phyloP scores from a whole-genome alignment of 2,329 filamentous ascomycete genomes.

The Fusarium xylarioides region DNA sequence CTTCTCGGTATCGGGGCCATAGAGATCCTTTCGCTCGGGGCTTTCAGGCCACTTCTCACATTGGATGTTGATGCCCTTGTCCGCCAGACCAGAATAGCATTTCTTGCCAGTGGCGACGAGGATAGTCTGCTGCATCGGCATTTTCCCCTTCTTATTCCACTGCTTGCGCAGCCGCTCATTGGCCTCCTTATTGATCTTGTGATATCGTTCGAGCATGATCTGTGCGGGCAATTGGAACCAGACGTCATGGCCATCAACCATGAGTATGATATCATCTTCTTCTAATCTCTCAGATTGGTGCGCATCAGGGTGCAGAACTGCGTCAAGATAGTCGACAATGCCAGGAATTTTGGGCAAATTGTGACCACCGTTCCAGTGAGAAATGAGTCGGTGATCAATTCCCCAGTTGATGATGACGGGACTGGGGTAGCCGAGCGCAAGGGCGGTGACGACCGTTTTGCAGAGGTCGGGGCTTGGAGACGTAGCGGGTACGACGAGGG shows the following conservation, averaged over 20 bases:
- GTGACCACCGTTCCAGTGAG: neutral
- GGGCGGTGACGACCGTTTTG: constrained; percentile 2
- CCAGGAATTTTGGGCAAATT: constrained; percentile 6
- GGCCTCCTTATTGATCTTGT: constrained; percentile 1
- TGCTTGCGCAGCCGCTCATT: neutral
- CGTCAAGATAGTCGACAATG: constrained; percentile 9
- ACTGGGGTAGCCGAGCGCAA: constrained; percentile 11
- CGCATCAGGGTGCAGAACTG: neutral
- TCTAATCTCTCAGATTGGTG: neutral
- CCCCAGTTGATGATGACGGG: constrained; percentile 16
- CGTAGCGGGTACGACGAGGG: constrained; percentile 1
- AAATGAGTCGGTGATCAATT: neutral
- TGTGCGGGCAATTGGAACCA: constrained; percentile 3
- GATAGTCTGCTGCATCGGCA: constrained; percentile 8
- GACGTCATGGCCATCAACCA: neutral
- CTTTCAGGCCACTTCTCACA: neutral
- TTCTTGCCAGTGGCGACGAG: neutral
- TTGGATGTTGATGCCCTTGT: neutral
- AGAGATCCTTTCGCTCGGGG: neutral
- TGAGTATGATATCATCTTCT: constrained; percentile 5
- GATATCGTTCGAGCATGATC: constrained; percentile 8
- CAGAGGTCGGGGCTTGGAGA: constrained; percentile 1
- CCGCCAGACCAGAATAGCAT: neutral
- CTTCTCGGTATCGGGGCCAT: neutral
- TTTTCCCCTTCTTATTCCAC: neutral